Conservation (phyloP, 768 basidiomycete genomes). For the Termitomyces bulborhizus region DNA sequence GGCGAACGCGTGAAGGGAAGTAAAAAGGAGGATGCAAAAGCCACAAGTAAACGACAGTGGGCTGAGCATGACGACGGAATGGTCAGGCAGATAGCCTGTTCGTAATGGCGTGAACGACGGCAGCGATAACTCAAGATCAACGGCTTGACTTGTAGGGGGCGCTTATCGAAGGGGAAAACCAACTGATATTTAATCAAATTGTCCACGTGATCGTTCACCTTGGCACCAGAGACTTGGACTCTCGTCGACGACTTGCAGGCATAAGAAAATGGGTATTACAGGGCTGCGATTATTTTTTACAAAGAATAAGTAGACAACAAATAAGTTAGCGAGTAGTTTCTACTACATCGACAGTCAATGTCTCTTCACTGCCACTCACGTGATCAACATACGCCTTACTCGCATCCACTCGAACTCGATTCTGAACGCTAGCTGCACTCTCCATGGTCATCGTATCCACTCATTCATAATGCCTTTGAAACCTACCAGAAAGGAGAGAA, state of each 20-base stretch:
- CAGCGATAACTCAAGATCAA: not conserved
- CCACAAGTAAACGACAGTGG: slow-evolving; percentile 14
- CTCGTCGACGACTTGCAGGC: not conserved
- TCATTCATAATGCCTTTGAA: slow-evolving; percentile 19
- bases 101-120: not conserved
- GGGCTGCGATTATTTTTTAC: not conserved
- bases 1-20: slow-evolving; percentile 13
- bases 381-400: not conserved
- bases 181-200: not conserved
- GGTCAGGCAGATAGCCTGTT: not conserved
- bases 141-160: too few species aligned
- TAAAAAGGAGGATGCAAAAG: slow-evolving; percentile 10
- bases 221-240: not conserved
- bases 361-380: not conserved
- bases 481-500: slow-evolving; percentile 23
- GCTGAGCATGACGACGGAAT: slow-evolving; percentile 3
- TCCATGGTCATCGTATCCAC: slow-evolving; percentile 11
- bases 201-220: not conserved
- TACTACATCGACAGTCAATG: not conserved
- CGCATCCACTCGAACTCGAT: not conserved
- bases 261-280: not conserved
- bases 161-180: not conserved
- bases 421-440: not conserved
- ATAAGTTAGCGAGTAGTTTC: not conserved
- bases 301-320: not conserved